phyloP scores from a whole-genome alignment of 129 eudicot species.

The Sambucus nigra region DNA sequence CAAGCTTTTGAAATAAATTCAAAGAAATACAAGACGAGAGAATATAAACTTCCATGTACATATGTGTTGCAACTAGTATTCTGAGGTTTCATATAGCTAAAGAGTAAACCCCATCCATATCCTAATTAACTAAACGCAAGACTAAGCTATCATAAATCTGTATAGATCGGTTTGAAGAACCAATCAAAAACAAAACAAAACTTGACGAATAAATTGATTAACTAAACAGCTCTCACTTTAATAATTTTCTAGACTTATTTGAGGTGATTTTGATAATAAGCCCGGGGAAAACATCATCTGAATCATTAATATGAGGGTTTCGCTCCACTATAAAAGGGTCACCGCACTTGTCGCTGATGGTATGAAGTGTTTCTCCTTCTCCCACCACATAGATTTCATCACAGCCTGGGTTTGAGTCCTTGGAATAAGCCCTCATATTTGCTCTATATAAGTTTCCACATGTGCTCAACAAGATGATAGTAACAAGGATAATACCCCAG shows the following conservation, averaged over 20 bases:
- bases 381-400: conserved; percentile 26
- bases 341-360: conserved; percentile 31
- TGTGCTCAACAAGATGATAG: not conserved
- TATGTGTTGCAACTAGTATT: too few relatives aligned
- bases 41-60: too few relatives aligned
- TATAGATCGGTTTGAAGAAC: too few relatives aligned
- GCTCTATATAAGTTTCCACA: too few relatives aligned
- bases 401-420: conserved; percentile 14
- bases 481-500: not conserved
- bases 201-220: not conserved
- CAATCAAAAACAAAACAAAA: not conserved
- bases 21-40: too few relatives aligned
- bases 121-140: not conserved
- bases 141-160: too few relatives aligned
- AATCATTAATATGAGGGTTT: conserved; percentile 27
- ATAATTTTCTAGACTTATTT: not conserved
- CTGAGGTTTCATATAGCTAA: too few relatives aligned
- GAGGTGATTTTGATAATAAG: conserved; percentile 27
- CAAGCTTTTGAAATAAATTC: too few relatives aligned
- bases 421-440: too few relatives aligned
- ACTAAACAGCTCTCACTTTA: not conserved
- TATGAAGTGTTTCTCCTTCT: conserved; percentile 29
- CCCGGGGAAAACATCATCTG: conserved; percentile 30
- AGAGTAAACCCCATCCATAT: not conserved
- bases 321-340: conserved; percentile 21